phyloP scores from a whole-genome alignment of 2,329 filamentous ascomycete species.

The Fusarium poae region DNA sequence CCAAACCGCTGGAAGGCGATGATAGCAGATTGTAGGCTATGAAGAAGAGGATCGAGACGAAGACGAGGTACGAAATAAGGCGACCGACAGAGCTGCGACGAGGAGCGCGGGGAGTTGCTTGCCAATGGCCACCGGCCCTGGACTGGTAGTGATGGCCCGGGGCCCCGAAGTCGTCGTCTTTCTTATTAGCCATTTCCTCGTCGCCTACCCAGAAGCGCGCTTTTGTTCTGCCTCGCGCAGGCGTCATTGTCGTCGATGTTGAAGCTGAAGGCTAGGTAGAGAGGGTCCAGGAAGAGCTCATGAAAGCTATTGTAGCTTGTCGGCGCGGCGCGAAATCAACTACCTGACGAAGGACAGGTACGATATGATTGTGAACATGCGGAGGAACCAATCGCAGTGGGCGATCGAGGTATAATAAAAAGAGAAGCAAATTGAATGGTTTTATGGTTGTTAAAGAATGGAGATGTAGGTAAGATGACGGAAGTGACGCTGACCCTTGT shows the following conservation, averaged over 20 bases:
- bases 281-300: conserved; percentile 29
- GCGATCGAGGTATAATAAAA: neutral
- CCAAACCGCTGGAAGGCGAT: conserved; percentile 51
- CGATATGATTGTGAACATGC: conserved; percentile 8
- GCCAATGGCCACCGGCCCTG: conserved; percentile 55
- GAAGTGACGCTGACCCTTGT: conserved; percentile 33
- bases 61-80: conserved; percentile 66
- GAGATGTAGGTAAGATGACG: conserved; percentile 28
- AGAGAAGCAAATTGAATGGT: conserved; percentile 2
- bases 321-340: neutral
- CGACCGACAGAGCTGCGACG: conserved; percentile 68
- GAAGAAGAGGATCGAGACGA: conserved; percentile 68
- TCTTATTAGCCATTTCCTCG: conserved; percentile 68
- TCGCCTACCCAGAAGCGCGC: conserved; percentile 63
- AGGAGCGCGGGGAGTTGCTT: conserved; percentile 56
- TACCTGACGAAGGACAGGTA: conserved; percentile 23
- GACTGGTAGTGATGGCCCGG: conserved; percentile 46
- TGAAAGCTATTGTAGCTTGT: conserved; percentile 29
- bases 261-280: conserved; percentile 12
- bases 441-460: conserved; percentile 12
- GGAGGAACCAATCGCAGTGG: conserved; percentile 11
- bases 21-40: conserved; percentile 40
- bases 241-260: conserved; percentile 53
- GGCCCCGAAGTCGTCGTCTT: conserved; percentile 66
- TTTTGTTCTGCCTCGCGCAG: conserved; percentile 50